Base-by-base conservation (phyloP, 1,284 basidiomycete species). In the Rhodotorula sp. region DNA sequence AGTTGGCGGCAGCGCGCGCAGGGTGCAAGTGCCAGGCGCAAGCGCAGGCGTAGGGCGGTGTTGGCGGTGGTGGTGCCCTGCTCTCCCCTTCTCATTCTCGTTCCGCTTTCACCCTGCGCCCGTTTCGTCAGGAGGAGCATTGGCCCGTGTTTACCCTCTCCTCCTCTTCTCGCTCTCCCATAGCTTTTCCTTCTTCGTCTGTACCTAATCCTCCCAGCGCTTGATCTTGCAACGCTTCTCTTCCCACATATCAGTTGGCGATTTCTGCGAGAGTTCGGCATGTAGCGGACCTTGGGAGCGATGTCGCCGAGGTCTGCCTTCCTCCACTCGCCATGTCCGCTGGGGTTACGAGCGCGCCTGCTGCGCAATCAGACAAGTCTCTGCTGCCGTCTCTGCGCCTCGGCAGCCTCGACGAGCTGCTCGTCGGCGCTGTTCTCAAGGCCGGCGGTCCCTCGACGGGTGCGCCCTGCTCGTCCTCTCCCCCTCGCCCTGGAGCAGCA, bases 381-480 rank as follows among this genome's bases (percentile, higher is more conserved):
- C 25, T 46, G 39, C 32, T 63, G 29, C 39, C 53, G 6, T 63
- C 62, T 13, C 39, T 63, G 51, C 62, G 62, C 29, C 62, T 63
- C 15, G 36, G 37, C 21, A 55, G 41, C 39, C 56, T 69, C 51
- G 69, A 70, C 59, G 69, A 70, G 36, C 50, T 70, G 44, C 27
- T 70, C 46, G 55, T 70, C 64, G 39, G 46, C 22, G 51, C 58
- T n/a, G 54, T 70, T 10, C 29, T 70, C 44, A 70, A 66, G 46
- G 60, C 59, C 50, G 59, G 59, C 3, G n/a, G 64, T 17, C 29
- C 61, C 22, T 34, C 53, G 19, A 58, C 64, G 3, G 64, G 64
- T 62, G 54, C 60, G 56, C 54, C 17, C 48, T 12, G 9, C 21
- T 8, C 19, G 25, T n/a, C 50, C n/a, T 21, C 41, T 8, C 25